Conservation (phyloP, 2,329 filamentous ascomycete genomes). For the Fusarium floridanum region DNA sequence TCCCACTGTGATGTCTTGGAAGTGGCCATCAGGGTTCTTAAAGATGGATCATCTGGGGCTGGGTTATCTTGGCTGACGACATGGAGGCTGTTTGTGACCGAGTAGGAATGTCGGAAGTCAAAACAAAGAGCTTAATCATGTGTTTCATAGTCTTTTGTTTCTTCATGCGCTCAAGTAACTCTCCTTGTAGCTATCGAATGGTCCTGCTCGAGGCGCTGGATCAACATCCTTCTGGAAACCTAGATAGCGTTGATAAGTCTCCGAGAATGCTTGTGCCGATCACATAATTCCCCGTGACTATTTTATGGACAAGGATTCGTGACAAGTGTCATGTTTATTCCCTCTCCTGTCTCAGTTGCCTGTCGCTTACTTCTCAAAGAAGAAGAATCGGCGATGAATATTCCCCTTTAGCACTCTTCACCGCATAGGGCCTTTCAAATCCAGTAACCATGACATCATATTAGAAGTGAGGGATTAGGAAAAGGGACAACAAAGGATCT, state of each 20-base stretch:
- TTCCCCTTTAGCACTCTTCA: not conserved
- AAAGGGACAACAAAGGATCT: not conserved
- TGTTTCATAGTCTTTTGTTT: not conserved
- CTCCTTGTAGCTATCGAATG: too few relatives aligned
- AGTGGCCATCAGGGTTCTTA: not conserved
- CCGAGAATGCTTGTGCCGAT: not conserved
- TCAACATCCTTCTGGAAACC: not conserved
- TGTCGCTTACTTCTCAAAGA: not conserved
- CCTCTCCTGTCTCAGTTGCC: not conserved
- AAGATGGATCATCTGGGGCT: not conserved
- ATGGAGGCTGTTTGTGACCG: not conserved
- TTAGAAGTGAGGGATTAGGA: not conserved
- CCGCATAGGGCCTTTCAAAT: not conserved
- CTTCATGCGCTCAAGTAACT: too few relatives aligned
- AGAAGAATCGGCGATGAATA: not conserved
- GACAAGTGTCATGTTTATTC: not conserved
- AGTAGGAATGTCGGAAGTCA: not conserved
- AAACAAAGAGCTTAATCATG: not conserved
- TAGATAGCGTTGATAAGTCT: not conserved
- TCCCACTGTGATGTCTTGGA: not conserved
- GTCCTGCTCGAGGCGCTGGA: not conserved
- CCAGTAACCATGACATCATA: not conserved
- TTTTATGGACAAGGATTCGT: not conserved
- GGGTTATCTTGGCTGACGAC: not conserved
- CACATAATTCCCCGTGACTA: not conserved